These are phyloP conservation scores for Aspergillus texensis DNA, from an alignment of 2,329 filamentous ascomycete species.

Conservation along the genomic window DNA sequence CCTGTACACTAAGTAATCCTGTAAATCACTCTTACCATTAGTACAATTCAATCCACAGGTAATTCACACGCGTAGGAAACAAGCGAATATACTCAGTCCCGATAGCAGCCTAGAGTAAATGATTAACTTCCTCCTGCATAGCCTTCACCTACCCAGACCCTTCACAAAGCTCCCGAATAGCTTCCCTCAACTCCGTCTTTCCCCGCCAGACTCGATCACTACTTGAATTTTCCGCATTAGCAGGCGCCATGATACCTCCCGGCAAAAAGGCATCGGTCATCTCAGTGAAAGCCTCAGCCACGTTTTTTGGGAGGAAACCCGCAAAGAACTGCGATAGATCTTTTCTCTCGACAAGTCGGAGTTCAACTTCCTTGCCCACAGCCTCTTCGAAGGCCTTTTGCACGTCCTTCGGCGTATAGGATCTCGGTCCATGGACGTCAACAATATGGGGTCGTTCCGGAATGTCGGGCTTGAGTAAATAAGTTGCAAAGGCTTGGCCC, in stretches of 20 bases:
- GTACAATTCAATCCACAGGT: background rate
- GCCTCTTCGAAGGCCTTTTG: conserved; percentile 12
- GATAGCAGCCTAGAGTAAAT: background rate
- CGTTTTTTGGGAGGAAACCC: conserved; percentile 8
- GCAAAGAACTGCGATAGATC: conserved; percentile 13
- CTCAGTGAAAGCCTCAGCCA: conserved; percentile 15
- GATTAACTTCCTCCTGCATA: too few species aligned
- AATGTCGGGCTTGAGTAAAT: conserved; percentile 3
- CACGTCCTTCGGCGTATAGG: conserved; percentile 14
- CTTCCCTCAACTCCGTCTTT: conserved; percentile 7
- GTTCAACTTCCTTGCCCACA: conserved; percentile 13
- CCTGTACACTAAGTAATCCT: background rate
- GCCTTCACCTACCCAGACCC: background rate
- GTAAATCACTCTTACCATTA: background rate
- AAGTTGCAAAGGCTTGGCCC: conserved; percentile 5
- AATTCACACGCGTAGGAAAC: background rate
- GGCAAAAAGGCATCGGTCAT: conserved; percentile 19
- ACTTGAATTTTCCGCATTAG: background rate
- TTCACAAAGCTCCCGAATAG: background rate
- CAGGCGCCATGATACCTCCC: conserved; percentile 7
- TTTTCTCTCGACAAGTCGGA: conserved; percentile 11
- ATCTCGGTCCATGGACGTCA: conserved; percentile 17
- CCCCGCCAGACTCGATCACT: background rate
- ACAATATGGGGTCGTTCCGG: conserved; percentile 13
- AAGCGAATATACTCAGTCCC: background rate